Percentiles rank a stretch among this genome's conserved stretches.
Evolutionary conservation across 768 basidiomycete species (phyloP).

Genomic region (Xerocomellus chrysenteron): DNA sequence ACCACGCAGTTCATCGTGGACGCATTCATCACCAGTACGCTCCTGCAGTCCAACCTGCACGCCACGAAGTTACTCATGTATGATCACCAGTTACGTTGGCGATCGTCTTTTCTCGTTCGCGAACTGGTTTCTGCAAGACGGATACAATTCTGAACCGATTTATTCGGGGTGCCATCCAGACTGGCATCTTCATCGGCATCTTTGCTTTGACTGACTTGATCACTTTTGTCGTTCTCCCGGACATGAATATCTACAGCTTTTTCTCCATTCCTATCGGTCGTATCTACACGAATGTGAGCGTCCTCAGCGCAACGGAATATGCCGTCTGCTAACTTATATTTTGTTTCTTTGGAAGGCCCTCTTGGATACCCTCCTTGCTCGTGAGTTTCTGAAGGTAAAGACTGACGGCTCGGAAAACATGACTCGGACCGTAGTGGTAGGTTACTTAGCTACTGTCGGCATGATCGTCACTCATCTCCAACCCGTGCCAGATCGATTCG

Average conservation of each 20-base stretch:
- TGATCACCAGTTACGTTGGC: background rate
- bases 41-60: too few relatives aligned
- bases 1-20: too few relatives aligned
- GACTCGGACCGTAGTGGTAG: background rate
- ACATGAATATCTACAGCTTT: conserved; percentile 30
- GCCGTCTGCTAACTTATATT: too few relatives aligned
- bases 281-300: conserved; percentile 40
- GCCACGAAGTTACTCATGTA: background rate
- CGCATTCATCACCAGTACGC: too few relatives aligned
- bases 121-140: background rate
- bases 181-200: background rate
- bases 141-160: background rate
- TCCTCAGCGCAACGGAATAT: too few relatives aligned
- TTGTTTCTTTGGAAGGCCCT: background rate
- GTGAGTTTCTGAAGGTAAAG: background rate
- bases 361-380: conserved; percentile 9
- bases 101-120: background rate
- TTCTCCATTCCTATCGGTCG: conserved; percentile 40
- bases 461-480: background rate
- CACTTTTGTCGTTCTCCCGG: conserved; percentile 27
- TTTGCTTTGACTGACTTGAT: background rate
- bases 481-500: too few relatives aligned
- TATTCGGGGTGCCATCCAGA: conserved; percentile 1
- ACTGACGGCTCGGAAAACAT: background rate
- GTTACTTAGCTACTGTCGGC: conserved; percentile 40